Conservation (phyloP, 139 green algal genomes). For the Picochlorum sp. region DNA sequence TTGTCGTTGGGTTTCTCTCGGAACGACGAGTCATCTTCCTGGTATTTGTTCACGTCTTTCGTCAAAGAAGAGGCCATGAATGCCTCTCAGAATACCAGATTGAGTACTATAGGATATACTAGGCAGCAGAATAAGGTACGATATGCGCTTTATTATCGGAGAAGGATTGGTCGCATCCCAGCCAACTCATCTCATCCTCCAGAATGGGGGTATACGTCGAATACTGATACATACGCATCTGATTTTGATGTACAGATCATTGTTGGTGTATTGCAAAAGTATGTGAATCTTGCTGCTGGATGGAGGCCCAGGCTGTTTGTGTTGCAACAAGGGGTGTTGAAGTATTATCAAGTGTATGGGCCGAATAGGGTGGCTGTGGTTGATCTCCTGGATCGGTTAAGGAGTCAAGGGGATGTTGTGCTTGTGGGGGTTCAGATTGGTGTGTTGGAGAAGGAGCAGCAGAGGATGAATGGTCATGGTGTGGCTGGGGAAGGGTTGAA, state of each 20-base stretch:
- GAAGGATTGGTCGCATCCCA: no score
- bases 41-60: no score
- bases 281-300: constrained; percentile 57
- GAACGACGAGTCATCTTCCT: no score
- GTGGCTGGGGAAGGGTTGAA: constrained; percentile 3
- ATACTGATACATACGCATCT: no score
- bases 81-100: no score
- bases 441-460: constrained; percentile 29
- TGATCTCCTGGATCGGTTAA: constrained; percentile 40
- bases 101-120: not conserved
- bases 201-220: no score
- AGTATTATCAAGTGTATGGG: constrained; percentile 67
- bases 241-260: no score
- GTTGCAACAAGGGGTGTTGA: constrained; percentile 54
- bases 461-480: not conserved
- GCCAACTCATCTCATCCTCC: no score
- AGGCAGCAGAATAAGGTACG: not conserved
- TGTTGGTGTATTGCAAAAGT: constrained; percentile 68
- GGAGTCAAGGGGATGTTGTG: constrained; percentile 29
- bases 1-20: no score
- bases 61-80: no score
- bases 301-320: constrained; percentile 74
- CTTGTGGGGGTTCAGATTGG: constrained; percentile 37
- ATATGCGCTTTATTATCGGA: not conserved
- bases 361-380: constrained; percentile 32